Evolutionary conservation across 495 filamentous ascomycete species (phyloP).

Genomic region (Ramalina intermedia): DNA sequence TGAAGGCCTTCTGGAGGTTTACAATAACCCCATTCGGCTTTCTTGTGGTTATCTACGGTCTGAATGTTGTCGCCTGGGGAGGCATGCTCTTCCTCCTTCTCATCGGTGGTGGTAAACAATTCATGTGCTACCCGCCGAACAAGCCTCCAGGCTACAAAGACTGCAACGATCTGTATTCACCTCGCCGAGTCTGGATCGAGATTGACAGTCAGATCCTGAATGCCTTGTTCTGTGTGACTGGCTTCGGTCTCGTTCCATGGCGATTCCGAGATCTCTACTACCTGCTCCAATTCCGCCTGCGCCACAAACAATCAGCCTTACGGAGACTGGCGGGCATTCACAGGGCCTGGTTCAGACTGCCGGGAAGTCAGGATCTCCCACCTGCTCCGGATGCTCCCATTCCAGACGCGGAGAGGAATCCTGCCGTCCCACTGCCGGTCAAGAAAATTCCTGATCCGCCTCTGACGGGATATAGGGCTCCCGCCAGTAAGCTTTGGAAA

Average conservation of each 20-base stretch:
- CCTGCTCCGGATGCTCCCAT: background rate
- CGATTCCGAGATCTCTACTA: constrained; percentile 66
- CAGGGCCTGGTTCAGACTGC: constrained; percentile 53
- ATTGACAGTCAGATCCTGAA: constrained; percentile 75
- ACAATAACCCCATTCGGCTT: constrained; percentile 59
- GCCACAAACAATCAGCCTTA: constrained; percentile 36
- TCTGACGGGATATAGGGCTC: constrained; percentile 48
- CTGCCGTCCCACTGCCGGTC: constrained; percentile 40
- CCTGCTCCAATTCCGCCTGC: constrained; percentile 45
- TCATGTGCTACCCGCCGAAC: constrained; percentile 55
- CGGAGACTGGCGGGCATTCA: constrained; percentile 52
- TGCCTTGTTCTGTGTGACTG: constrained; percentile 73
- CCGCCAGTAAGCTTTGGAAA: constrained; percentile 57
- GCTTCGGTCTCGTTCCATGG: constrained; percentile 76
- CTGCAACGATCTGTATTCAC: constrained; percentile 60
- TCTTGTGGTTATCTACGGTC: constrained; percentile 59
- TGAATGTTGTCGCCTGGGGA: constrained; percentile 77
- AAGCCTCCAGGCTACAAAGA: constrained; percentile 17
- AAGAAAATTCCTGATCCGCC: constrained; percentile 39
- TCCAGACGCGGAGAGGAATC: constrained; percentile 22
- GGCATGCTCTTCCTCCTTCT: constrained; percentile 80
- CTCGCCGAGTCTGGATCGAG: constrained; percentile 69
- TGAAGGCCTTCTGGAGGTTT: constrained; percentile 35
- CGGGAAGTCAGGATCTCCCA: constrained; percentile 30
- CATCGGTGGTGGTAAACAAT: constrained; percentile 49